phyloP scores from a whole-genome alignment of 306 rosid genomes.

The Cicer yamashitae region DNA sequence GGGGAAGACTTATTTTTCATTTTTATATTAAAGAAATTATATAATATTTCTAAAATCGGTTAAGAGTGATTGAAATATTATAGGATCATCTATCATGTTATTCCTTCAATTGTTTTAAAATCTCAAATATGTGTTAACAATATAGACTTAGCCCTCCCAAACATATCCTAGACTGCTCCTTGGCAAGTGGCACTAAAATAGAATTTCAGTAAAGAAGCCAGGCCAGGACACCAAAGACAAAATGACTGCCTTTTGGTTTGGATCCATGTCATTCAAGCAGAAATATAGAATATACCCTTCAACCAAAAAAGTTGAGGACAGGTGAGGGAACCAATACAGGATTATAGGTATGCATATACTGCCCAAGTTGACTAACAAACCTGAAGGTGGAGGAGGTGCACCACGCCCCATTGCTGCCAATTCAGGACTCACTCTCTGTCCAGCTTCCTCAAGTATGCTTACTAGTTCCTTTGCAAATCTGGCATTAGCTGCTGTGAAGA shows the following conservation, averaged over 20 bases:
- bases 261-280: slow-evolving; percentile 13
- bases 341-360: background rate
- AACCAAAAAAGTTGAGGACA: background rate
- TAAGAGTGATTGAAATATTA: no score
- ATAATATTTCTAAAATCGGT: no score
- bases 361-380: slow-evolving; percentile 52
- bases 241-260: slow-evolving; percentile 27
- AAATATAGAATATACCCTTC: background rate
- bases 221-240: slow-evolving; percentile 14
- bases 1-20: no score
- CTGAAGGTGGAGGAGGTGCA: slow-evolving; percentile 94
- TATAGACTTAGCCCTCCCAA: no score
- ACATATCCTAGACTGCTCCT: background rate
- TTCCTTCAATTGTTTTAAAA: no score
- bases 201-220: background rate
- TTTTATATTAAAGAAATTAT: no score
- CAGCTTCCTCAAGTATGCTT: slow-evolving; percentile 90
- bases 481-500: slow-evolving; percentile 96
- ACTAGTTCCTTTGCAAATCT: slow-evolving; percentile 93
- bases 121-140: no score
- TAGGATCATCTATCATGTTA: no score
- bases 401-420: slow-evolving; percentile 97
- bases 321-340: slow-evolving; percentile 14
- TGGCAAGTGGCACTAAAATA: slow-evolving; percentile 3
- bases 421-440: slow-evolving; percentile 90